Evolutionary conservation across 129 eudicot genomes (phyloP).

Genomic region (Tagetes erecta): DNA sequence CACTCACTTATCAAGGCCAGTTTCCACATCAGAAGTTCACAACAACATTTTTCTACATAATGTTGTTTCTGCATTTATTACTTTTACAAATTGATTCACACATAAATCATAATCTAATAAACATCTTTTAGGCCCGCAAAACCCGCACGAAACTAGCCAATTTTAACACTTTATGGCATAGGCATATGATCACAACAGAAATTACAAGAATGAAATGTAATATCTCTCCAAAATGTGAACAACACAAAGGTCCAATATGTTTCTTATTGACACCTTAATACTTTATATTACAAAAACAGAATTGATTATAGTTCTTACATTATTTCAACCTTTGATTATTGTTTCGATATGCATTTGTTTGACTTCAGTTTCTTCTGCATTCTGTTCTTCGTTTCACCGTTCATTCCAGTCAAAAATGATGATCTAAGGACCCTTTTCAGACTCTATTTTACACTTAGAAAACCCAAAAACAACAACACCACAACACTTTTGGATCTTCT

Average conservation of each 20-base stretch:
- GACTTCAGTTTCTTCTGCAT: slow-evolving; percentile 28
- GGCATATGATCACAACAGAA: background rate
- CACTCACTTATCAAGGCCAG: slow-evolving; percentile 27
- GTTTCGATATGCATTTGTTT: slow-evolving; percentile 24
- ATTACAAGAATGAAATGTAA: background rate
- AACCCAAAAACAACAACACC: slow-evolving; percentile 52
- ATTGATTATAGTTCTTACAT: slow-evolving; percentile 14
- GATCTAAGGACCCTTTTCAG: slow-evolving; percentile 36
- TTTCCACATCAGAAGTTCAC: slow-evolving; percentile 22
- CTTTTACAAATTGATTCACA: background rate
- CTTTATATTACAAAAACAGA: slow-evolving; percentile 33
- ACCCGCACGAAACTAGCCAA: slow-evolving; percentile 1
- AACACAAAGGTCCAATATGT: background rate
- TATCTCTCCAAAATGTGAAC: background rate
- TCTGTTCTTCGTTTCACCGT: slow-evolving; percentile 16
- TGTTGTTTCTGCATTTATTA: slow-evolving; percentile 4
- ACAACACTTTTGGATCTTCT: slow-evolving; percentile 33
- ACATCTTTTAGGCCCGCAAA: background rate
- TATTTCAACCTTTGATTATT: slow-evolving; percentile 24
- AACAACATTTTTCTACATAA: slow-evolving; percentile 16
- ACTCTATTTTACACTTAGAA: slow-evolving; percentile 46
- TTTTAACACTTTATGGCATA: background rate
- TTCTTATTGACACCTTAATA: slow-evolving; percentile 19
- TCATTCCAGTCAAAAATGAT: slow-evolving; percentile 28
- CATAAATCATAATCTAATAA: background rate